Conservation (phyloP, 2,329 filamentous ascomycete genomes). For the Drechmeria coniospora region DNA sequence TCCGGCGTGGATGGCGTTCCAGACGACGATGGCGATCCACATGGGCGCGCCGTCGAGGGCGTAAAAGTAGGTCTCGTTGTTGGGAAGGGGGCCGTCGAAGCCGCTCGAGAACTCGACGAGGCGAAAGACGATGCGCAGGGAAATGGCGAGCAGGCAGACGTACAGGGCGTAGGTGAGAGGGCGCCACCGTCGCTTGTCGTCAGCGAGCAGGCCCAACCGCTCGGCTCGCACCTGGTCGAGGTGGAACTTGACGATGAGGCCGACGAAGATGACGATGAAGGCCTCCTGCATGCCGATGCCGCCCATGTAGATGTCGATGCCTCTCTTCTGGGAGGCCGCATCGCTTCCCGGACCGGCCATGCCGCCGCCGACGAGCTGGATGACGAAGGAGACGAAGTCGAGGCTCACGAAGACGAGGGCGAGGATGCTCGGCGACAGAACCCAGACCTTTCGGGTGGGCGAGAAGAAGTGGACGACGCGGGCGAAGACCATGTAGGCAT, state of each 20-base stretch:
- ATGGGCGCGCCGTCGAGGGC: conserved; percentile 28
- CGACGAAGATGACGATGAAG: conserved; percentile 31
- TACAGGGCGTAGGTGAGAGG: conserved; percentile 15
- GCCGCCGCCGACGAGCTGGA: conserved; percentile 20
- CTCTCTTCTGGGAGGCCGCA: conserved; percentile 12
- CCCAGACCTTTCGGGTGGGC: conserved; percentile 20
- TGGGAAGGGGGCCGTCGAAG: conserved; percentile 9
- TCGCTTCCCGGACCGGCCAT: conserved; percentile 12
- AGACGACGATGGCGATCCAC: conserved; percentile 23
- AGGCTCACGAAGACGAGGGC: conserved; percentile 24
- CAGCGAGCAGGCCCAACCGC: background rate
- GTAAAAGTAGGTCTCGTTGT: conserved; percentile 30
- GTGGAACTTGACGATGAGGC: conserved; percentile 14
- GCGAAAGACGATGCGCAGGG: conserved; percentile 37
- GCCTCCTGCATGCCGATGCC: conserved; percentile 35
- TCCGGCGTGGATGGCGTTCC: conserved; percentile 27
- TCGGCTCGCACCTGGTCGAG: conserved; percentile 1
- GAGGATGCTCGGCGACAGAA: conserved; percentile 19
- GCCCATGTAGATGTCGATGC: conserved; percentile 33
- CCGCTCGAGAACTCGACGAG: conserved; percentile 34
- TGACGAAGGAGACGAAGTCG: conserved; percentile 20
- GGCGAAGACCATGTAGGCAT: conserved; percentile 28
- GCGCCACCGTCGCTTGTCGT: conserved; percentile 4
- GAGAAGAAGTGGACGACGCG: conserved; percentile 28
- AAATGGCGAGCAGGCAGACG: conserved; percentile 19